Base-by-base conservation (phyloP, 164 flowering plant species). In the Warburgia ugandensis region DNA sequence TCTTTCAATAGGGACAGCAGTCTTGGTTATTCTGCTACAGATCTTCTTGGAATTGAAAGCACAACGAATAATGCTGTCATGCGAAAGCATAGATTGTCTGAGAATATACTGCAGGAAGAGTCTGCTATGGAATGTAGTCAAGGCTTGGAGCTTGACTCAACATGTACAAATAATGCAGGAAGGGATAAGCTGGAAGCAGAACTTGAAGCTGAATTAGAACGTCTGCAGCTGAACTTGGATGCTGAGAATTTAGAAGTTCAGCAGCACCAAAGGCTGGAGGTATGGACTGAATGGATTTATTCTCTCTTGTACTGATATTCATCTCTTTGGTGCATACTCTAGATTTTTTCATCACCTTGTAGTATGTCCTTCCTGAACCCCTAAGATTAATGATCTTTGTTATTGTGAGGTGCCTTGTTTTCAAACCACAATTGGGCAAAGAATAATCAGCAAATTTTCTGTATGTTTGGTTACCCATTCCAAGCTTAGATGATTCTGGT, bases 161-260 rank as follows among this genome's bases (percentile, higher is more conserved):
- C 30, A 7, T 25, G 31, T 29, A 39, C 13, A 25, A 52, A 45
- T 47, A 32, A 41, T 50, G 68, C 65, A 26, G 73, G 64, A 46
- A 68, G 72, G 51, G 67, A 76, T 54, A 66, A 65, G 37, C 73
- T 83, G 19, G 88, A 77, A 50, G 78, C 66, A 16, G 86, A 86
- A 56, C 73, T 86, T 50, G 78, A 72, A 73, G 70, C 72, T 39
- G 91, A 83, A 66, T 48, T 86, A 22, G 78, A 81, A 51, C 71
- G 48, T 31, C 49, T 86, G 62, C 78, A 83, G 59, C 61, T 68
- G 42, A 68, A 58, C 29, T 55, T 76, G 66, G 77, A 77, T 39
- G 6, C 30, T 21, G 82, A 67, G 50, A 13, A 54, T 47, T 36
- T 1, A 0, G 38, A 29, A n/a, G 21, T 52, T 42, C 51, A 36